Evolutionary conservation across 2,329 filamentous ascomycete species (phyloP), one percentile per base, ranked within the genome.

Genomic region (Myriosclerotinia curreyana): DNA sequence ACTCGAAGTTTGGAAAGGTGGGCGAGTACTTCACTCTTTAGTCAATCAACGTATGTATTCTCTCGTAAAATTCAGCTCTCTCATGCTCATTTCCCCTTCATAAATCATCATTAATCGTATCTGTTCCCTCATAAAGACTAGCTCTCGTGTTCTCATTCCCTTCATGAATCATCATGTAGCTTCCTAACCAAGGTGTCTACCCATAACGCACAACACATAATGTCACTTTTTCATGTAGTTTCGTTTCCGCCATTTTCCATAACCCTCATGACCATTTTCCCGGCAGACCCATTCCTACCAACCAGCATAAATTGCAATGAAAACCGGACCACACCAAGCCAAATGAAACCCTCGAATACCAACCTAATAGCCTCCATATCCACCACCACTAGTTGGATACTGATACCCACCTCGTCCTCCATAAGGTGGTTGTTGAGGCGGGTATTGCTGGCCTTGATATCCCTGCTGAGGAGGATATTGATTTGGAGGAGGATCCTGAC

Each of bases 351-450:
- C 15, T 51, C n/a, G 36, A n/a, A 17, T 5, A 15, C 11, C 15
- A 25, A 5, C 4, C n/a, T 51, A 60, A n/a, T 40, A 60, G 25
- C 58, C 34, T 25, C 61, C 51, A 42, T 63, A 59, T 20, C 52
- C 61, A 49, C 52, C 34, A 51, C 61, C 52, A 49, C 42, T 20
- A 9, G 28, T 31, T 36, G 60, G 60, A 20, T 55, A 48, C 40
- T 63, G 52, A 55, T 63, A 53, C 11, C 54, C 54, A 48, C 60
- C 53, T 42, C 55, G 52, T 1, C 62, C 60, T 28, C 64, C 66
- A 62, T 68, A 66, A 40, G 66, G 67, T 22, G 67, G 66, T 49
- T 70, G 69, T 17, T 69, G 67, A 31, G 66, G 62, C 2, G 65
- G 68, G 49, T 67, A 69, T 38, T 60, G 40, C 22, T 49, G 44